Base-by-base conservation (phyloP, 371 early-diverging fungal genomes). In the Syncephalis plumigaleata region DNA sequence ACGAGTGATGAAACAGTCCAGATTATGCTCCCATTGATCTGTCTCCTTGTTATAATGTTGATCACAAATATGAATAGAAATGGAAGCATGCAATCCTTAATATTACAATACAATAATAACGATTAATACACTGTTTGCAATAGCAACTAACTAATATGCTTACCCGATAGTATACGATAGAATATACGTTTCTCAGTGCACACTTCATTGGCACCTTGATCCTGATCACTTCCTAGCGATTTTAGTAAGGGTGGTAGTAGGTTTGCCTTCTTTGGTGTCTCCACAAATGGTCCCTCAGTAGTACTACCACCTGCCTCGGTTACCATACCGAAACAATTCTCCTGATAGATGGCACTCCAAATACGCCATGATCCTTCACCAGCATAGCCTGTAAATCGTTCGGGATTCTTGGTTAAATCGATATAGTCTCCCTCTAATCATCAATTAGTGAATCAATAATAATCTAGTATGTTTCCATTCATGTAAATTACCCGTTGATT, bases 11-110 rank as follows among this genome's bases (percentile, higher is more conserved):
- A 87, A 97, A 56, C 96, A 95, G 36, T 83, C 81, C 25, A 88
- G 71, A 55, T 94, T 88, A 24, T 83, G 81, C 13, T 70, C 73
- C 96, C 96, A 97, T 57, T 67, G 61, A 15, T 86, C 84, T 1
- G 88, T 83, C 0, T 77, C 78, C 46, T 75, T 65, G 55, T 96
- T 75, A 54, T 88, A 79, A 66, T 78, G 85, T 58, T 95, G 82
- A 45, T 86, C 73, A 57, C 95, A 95, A 38, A 98, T 86, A 61
- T 98, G 97, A 18, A 89, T 85, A 0, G 96, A 94, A n/a, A 94
- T 92, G 18, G 96, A 95, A 0, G 94, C 71, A 56, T 98, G 98
- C 17, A 98, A 70, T 1, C 88, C 11, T 48, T 18, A 16, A 18
- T 25, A 36, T 24, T 39, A 9, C 25, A 39, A 36, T 9, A 17